phyloP scores from a whole-genome alignment of 208 protist genomes.

The Trypanosoma theileri region DNA sequence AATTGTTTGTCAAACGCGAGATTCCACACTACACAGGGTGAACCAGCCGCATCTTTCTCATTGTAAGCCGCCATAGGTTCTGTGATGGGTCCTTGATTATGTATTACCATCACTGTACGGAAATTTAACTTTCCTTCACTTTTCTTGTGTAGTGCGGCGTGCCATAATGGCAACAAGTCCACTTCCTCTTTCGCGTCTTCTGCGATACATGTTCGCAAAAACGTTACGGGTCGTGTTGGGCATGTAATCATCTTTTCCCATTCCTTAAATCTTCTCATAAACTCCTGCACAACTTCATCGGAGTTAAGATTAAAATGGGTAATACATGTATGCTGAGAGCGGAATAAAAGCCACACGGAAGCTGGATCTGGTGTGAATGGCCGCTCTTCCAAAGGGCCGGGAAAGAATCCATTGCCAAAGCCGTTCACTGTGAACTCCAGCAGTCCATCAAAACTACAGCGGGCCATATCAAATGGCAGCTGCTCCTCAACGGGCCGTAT shows the following conservation, averaged over 20 bases:
- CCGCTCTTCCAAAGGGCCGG: slow-evolving; percentile 13
- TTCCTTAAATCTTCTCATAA: slow-evolving; percentile 48
- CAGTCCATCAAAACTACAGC: slow-evolving; percentile 82
- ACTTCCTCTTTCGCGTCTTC: slow-evolving; percentile 67
- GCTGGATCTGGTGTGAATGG: slow-evolving; percentile 60
- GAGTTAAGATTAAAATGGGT: slow-evolving; percentile 82
- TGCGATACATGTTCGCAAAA: slow-evolving; percentile 73
- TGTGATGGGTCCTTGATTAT: slow-evolving; percentile 64
- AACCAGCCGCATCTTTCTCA: slow-evolving; percentile 23
- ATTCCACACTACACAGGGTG: slow-evolving; percentile 38
- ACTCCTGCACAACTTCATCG: slow-evolving; percentile 39
- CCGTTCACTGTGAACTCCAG: slow-evolving; percentile 54
- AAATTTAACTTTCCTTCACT: slow-evolving; percentile 52
- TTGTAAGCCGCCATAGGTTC: slow-evolving; percentile 42
- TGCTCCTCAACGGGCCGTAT: slow-evolving; percentile 40
- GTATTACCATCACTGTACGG: slow-evolving; percentile 70
- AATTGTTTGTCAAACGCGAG: slow-evolving; percentile 28
- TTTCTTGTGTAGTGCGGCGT: slow-evolving; percentile 42
- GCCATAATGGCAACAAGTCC: slow-evolving; percentile 55
- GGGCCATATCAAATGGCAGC: slow-evolving; percentile 80
- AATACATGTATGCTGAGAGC: slow-evolving; percentile 77
- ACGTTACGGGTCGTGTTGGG: slow-evolving; percentile 45
- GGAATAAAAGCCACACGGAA: slow-evolving; percentile 75
- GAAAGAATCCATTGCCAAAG: slow-evolving; percentile 44
- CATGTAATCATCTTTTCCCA: slow-evolving; percentile 55